Evolutionary conservation across 2,329 filamentous ascomycete species (phyloP).

Genomic region (Nemania sp.): DNA sequence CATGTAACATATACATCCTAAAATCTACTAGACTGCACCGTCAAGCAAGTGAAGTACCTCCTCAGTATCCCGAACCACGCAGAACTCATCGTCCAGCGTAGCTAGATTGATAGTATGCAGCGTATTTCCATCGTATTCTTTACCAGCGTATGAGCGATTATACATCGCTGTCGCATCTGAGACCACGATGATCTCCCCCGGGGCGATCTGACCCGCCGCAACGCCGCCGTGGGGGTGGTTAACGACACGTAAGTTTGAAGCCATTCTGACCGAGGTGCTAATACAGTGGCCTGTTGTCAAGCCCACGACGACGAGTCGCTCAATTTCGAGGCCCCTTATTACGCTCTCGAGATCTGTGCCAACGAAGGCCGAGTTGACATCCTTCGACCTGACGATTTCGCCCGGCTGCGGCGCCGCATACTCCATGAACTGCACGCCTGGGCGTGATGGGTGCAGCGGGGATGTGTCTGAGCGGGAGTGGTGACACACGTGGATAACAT

Average conservation of each 20-base stretch:
- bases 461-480: conserved; percentile 53
- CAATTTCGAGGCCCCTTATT: conserved; percentile 51
- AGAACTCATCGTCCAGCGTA: conserved; percentile 60
- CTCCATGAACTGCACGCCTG: conserved; percentile 46
- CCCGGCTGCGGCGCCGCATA: conserved; percentile 47
- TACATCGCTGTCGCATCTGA: conserved; percentile 61
- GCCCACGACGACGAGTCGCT: conserved; percentile 57
- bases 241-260: conserved; percentile 59
- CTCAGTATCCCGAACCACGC: conserved; percentile 53
- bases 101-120: conserved; percentile 59
- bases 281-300: conserved; percentile 64
- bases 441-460: conserved; percentile 53
- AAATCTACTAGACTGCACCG: neutral
- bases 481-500: conserved; percentile 60
- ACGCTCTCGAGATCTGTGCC: conserved; percentile 57
- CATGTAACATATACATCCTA: neutral
- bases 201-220: conserved; percentile 37
- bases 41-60: conserved; percentile 47
- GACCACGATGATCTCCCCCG: conserved; percentile 56
- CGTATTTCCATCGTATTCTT: conserved; percentile 57
- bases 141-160: conserved; percentile 50
- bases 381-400: conserved; percentile 58
- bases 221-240: conserved; percentile 43
- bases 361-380: conserved; percentile 61
- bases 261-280: conserved; percentile 61